Base-by-base conservation (phyloP, 1,284 basidiomycete species). In the Cryptococcus hybrid region DNA sequence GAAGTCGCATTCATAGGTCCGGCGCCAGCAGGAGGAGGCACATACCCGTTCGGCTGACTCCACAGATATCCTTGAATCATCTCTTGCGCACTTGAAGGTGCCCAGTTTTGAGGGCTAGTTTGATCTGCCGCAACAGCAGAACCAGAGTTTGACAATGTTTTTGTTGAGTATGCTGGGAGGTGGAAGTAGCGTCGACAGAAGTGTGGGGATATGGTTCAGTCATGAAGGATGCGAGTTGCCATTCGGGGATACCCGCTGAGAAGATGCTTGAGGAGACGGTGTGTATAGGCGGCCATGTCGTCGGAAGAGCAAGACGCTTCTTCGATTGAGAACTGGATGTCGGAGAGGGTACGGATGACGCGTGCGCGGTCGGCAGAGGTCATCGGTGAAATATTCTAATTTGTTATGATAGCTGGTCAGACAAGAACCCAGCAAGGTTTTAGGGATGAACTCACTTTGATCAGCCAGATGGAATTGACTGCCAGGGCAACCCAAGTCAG, bases 231-330 rank as follows among this genome's bases (percentile, higher is more conserved):
- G 48, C 49, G 15, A 56, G 39, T 44, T 56, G 54, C 54, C 54
- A 56, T 38, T 56, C 54, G 11, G 54, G 18, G 54, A 50, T 36
- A 63, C 47, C 3, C 56, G 49, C 54, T 58, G 13, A 68, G 56
- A 4, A 68, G 59, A 51, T 68, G 64, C 47, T 65, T 68, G 3
- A 66, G 15, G 7, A 68, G 57, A n/a, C 66, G 64, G 55, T 66
- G 62, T 9, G 58, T 66, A 52, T 66, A 68, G n/a, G 65, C 59
- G 5, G 64, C 39, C 66, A 68, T 68, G 53, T 68, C 66, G 49
- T 68, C 66, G 0, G 61, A 55, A 7, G 58, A 55, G 24, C 56
- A 43, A 3, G 65, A 65, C n/a, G 62, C 61, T 40, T 60, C 58
- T 4, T 52, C 53, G 2, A 60, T 66, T 7, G 60, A 62, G 24